A percentile compares a stretch with the other conserved stretches of the same genome.
Evolutionary conservation across 768 basidiomycete species (phyloP).

Genomic region (Amanita muscaria): DNA sequence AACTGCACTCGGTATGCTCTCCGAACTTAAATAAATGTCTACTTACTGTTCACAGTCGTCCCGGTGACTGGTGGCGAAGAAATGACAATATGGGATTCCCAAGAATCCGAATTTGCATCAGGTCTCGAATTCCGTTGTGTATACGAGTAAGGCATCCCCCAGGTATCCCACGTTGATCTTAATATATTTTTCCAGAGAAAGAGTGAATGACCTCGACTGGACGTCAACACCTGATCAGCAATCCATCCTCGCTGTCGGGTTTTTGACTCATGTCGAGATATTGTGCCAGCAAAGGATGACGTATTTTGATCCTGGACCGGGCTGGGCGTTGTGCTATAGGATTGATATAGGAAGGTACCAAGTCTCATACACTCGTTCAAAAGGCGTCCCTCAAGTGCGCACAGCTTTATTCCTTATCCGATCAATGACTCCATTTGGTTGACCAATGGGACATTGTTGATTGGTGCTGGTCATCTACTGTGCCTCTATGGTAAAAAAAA

Average conservation of each 20-base stretch:
- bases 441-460: conserved; percentile 68
- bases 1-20: conserved; percentile 67
- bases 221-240: conserved; percentile 84
- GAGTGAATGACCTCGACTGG: conserved; percentile 85
- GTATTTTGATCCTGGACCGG: conserved; percentile 76
- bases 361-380: conserved; percentile 2
- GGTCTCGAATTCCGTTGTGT: conserved; percentile 71
- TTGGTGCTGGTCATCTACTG: conserved; percentile 80
- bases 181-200: conserved; percentile 30
- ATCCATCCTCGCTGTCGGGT: conserved; percentile 88
- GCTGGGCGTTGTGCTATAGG: conserved; percentile 65
- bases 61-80: conserved; percentile 55
- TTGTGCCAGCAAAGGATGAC: conserved; percentile 91
- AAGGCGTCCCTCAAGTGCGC: conserved; percentile 1
- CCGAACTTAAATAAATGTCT: conserved; percentile 4
- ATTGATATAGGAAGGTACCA: conserved; percentile 58
- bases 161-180: background rate
- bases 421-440: conserved; percentile 93
- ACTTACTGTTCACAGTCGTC: conserved; percentile 41
- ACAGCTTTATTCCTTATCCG: conserved; percentile 66
- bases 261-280: conserved; percentile 68
- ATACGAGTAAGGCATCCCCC: conserved; percentile 39
- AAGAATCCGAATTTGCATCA: conserved; percentile 86
- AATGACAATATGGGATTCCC: conserved; percentile 94
- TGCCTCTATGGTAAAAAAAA: conserved; percentile 50